Percentiles rank a stretch among this genome's conserved stretches.
Conservation (phyloP, 306 rosid species). For the Luffa aegyptiaca region DNA sequence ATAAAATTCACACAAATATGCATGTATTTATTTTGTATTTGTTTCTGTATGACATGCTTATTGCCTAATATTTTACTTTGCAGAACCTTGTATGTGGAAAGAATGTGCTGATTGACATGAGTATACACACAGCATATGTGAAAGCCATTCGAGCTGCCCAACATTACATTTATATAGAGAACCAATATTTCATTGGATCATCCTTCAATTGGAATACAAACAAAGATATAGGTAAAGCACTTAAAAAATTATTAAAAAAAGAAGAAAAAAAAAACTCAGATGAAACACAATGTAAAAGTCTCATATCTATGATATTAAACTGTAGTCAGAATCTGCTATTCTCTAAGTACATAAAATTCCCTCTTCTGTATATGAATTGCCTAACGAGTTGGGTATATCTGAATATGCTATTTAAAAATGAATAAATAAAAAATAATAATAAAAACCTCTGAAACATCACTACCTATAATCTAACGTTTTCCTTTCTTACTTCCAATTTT, state of each 20-base stretch:
- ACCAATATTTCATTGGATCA: constrained; percentile 92
- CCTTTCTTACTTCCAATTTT: too few species aligned
- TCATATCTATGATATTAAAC: background rate
- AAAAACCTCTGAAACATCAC: background rate
- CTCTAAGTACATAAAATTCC: background rate
- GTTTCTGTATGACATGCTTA: constrained; percentile 3
- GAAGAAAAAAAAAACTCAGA: background rate
- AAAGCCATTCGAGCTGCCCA: constrained; percentile 96
- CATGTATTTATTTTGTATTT: background rate
- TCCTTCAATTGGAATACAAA: constrained; percentile 75
- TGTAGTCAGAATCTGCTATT: background rate
- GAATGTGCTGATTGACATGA: constrained; percentile 96
- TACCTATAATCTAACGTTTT: background rate
- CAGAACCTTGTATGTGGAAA: constrained; percentile 93
- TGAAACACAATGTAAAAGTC: background rate
- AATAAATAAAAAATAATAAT: background rate
- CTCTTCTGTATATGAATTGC: background rate
- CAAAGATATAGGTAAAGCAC: constrained; percentile 60
- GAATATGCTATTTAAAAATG: background rate
- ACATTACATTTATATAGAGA: constrained; percentile 86
- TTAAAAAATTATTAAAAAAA: background rate
- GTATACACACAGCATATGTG: constrained; percentile 92
- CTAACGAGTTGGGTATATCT: background rate
- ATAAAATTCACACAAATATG: background rate
- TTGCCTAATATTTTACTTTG: constrained; percentile 20